Evolutionary conservation across 2,329 filamentous ascomycete species (phyloP), one percentile per base, ranked within the genome.

Genomic region (Hirsutella minnesotensis): DNA sequence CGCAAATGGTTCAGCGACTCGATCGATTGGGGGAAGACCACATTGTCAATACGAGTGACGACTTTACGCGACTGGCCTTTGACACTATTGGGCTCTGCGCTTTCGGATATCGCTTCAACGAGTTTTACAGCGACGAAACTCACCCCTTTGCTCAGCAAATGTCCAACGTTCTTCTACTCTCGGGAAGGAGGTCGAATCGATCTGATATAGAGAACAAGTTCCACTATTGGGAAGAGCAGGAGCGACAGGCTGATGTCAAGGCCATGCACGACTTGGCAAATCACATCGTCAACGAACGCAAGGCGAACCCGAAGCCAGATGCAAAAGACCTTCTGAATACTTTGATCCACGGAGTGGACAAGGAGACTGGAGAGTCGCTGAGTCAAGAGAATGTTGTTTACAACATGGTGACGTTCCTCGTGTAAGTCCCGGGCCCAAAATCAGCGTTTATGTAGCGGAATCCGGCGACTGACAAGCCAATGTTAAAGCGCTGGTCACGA

Each of bases 61-160:
- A 86, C 57, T 84, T 85, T 48, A 85, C 82, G 3, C 72, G 82
- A n/a, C 63, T 87, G 24, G 78, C 83, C 0, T 69, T 88, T 3
- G 83, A 88, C 55, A 83, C 81, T 0, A 70, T 88, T 9, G 80
- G 79, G 1, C 68, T 88, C 3, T 83, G 81, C 56, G 67, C 76
- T 15, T 82, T 85, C 76, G 74, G 75, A 30, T 81, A 71, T 46
- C 77, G 83, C 16, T 87, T 87, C 68, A 87, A 87, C 60, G 81
- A 75, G 1, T 86, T 81, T 59, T 88, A 87, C 55, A 68, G 69
- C 22, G 73, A 83, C 13, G 67, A 77, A 8, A 64, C 82, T 56
- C 83, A 88, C 49, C 81, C 82, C 0, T 87, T 88, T 51, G 69
- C 86, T 33, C 57, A 69, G 37, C 74, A 79, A 29, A 86, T 87